Evolutionary conservation across 2,329 filamentous ascomycete genomes (phyloP), one percentile per base, ranked within the genome.

Genomic region (Colletotrichum orchidophilum): DNA sequence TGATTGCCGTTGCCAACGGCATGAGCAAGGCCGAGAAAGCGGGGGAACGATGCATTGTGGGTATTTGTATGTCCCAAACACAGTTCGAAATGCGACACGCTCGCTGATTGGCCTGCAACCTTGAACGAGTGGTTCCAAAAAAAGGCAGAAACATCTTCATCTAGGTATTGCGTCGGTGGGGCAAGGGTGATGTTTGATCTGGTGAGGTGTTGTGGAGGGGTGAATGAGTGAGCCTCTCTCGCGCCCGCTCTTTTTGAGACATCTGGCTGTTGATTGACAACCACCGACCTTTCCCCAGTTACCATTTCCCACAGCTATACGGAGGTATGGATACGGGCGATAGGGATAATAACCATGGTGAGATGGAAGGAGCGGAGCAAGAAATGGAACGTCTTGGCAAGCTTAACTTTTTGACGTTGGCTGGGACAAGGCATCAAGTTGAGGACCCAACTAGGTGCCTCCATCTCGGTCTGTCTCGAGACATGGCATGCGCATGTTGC

Each of bases 401-500:
- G 29, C 55, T 54, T 35, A 46, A 46, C 18, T 26, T n/a, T 59
- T 18, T 39, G 15, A 39, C 55, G 26, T 59, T n/a, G 55, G 33
- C 15, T 18, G 15, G 35, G 35, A 59, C 57, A 15, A 35, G 24
- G 24, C 57, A 59, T 26, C 15, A 27, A n/a, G 15, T 12, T 7
- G 53, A 55, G 29, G 29, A 26, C 26, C 27, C 18, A 29, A 31
- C 27, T 21, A 21, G 39, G 21, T 35, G 33, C n/a, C 27, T n/a
- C 18, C n/a, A 26, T 29, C 57, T 59, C 27, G 26, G 35, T 46
- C 29, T 26, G 12, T 21, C 49, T 42, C 59, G 33, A 52, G 26
- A 64, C 66, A 49, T n/a, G 24, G 31, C 46, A 55, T 55, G 29
- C 39, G 50, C 52, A 54, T 53, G 61, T 65, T 58, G 61, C 64